Evolutionary conservation across 257 asterid species (phyloP).

Genomic region (Gentiana straminea): DNA sequence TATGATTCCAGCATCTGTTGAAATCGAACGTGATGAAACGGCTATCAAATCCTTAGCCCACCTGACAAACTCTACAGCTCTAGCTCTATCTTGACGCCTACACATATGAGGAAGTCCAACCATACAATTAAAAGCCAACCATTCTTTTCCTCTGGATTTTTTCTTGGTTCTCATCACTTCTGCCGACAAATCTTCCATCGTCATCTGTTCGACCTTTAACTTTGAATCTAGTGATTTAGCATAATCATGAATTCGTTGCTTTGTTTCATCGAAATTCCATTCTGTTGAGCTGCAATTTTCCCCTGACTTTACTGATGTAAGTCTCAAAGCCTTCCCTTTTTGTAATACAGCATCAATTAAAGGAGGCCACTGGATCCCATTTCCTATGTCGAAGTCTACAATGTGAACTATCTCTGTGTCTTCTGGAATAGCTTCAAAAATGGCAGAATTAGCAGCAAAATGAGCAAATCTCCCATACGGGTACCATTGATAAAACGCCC

Average conservation of each 20-base stretch:
- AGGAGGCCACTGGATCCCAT: conserved; percentile 51
- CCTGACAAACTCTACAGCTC: conserved; percentile 23
- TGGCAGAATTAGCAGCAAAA: conserved; percentile 37
- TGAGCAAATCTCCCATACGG: conserved; percentile 52
- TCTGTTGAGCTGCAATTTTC: conserved; percentile 6
- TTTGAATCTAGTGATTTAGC: conserved; percentile 21
- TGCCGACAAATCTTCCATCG: conserved; percentile 19
- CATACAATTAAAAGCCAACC: conserved; percentile 29
- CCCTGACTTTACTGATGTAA: conserved; percentile 17
- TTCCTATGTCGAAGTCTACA: conserved; percentile 42
- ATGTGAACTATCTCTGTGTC: conserved; percentile 17
- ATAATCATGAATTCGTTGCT: conserved; percentile 23
- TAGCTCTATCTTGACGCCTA: conserved; percentile 16
- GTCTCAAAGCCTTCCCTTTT: conserved; percentile 12
- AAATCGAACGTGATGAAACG: neutral
- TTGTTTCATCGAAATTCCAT: conserved; percentile 36
- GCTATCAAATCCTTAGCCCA: conserved; percentile 15
- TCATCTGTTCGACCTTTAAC: conserved; percentile 24
- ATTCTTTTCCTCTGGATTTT: conserved; percentile 11
- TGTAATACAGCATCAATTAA: conserved; percentile 24
- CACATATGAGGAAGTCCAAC: conserved; percentile 38
- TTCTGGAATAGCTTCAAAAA: conserved; percentile 36
- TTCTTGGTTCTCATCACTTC: conserved; percentile 4
- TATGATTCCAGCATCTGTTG: conserved; percentile 17
- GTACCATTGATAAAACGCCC: conserved; percentile 26